phyloP scores from a whole-genome alignment of 2,329 filamentous ascomycete genomes.

The Exophiala sp. region DNA sequence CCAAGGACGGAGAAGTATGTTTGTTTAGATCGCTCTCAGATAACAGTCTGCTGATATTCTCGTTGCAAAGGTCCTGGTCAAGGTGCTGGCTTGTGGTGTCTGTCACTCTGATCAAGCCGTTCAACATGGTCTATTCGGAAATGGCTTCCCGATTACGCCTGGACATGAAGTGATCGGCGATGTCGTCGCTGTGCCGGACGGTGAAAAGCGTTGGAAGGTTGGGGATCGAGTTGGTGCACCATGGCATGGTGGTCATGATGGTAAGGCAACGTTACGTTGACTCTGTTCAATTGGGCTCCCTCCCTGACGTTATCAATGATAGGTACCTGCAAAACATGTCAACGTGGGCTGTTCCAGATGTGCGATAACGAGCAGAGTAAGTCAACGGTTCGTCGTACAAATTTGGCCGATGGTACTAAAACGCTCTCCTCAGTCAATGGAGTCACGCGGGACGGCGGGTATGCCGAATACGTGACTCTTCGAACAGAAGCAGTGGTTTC shows the following conservation, averaged over 20 bases:
- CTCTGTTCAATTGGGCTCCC: not conserved
- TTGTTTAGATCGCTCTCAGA: not conserved
- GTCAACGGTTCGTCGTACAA: not conserved
- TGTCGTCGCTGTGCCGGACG: slow-evolving; percentile 58
- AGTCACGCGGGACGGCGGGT: slow-evolving; percentile 64
- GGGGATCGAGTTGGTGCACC: slow-evolving; percentile 60
- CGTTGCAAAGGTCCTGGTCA: slow-evolving; percentile 50
- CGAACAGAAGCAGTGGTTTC: slow-evolving; percentile 40
- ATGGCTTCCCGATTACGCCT: slow-evolving; percentile 59
- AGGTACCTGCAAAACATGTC: slow-evolving; percentile 63
- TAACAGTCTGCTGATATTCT: not conserved
- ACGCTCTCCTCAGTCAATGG: slow-evolving; percentile 54
- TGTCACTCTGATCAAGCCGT: slow-evolving; percentile 61
- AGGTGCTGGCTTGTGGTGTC: slow-evolving; percentile 68
- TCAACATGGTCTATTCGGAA: slow-evolving; percentile 50
- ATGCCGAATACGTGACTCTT: slow-evolving; percentile 40
- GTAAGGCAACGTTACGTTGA: slow-evolving; percentile 11
- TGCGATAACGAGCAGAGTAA: slow-evolving; percentile 54
- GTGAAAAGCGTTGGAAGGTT: slow-evolving; percentile 56
- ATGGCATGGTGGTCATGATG: slow-evolving; percentile 61
- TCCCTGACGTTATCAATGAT: not conserved
- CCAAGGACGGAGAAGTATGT: slow-evolving; percentile 54
- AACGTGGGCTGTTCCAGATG: slow-evolving; percentile 63
- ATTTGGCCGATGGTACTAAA: not conserved
- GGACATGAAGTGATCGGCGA: slow-evolving; percentile 72